Evolutionary conservation across 805 yeast genomes (phyloP).

Genomic region (Saturnispora diversa): DNA sequence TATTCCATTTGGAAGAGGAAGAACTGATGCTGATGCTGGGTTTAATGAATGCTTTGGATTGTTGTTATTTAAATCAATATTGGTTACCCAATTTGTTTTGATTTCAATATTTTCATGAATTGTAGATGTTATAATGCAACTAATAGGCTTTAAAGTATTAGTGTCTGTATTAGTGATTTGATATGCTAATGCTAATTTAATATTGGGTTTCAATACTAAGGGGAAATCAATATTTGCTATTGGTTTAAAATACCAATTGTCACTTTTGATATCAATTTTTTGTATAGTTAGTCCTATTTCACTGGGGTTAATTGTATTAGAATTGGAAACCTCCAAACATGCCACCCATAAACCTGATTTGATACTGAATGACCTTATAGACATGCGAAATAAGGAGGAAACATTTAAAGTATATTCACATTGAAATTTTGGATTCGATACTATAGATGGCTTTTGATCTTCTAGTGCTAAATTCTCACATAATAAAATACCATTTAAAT

Average conservation of each 20-base stretch:
- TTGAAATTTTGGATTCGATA: background rate
- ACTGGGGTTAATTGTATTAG: background rate
- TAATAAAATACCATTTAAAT: background rate
- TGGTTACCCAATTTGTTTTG: slow-evolving; percentile 33
- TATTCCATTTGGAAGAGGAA: background rate
- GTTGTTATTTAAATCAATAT: slow-evolving; percentile 25
- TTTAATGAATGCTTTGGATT: slow-evolving; percentile 8
- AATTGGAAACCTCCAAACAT: slow-evolving; percentile 1
- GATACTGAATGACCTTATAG: slow-evolving; percentile 1
- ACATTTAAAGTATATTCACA: slow-evolving; percentile 7
- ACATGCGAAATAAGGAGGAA: slow-evolving; percentile 7
- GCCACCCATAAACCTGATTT: slow-evolving; percentile 1
- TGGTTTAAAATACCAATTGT: slow-evolving; percentile 21
- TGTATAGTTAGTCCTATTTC: background rate
- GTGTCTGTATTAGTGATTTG: slow-evolving; percentile 23
- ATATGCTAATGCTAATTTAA: slow-evolving; percentile 23
- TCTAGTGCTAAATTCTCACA: slow-evolving; percentile 2
- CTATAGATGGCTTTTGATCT: background rate
- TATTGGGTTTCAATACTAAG: slow-evolving; percentile 20
- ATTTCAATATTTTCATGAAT: slow-evolving; percentile 19
- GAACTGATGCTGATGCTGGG: slow-evolving; percentile 5
- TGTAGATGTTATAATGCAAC: slow-evolving; percentile 19
- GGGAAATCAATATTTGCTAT: slow-evolving; percentile 25
- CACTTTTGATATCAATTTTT: slow-evolving; percentile 16
- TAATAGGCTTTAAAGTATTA: slow-evolving; percentile 23